These are phyloP conservation scores for Stephanodiscus triporus DNA, from an alignment of 108 stramenopile genomes.

Conservation along the genomic window DNA sequence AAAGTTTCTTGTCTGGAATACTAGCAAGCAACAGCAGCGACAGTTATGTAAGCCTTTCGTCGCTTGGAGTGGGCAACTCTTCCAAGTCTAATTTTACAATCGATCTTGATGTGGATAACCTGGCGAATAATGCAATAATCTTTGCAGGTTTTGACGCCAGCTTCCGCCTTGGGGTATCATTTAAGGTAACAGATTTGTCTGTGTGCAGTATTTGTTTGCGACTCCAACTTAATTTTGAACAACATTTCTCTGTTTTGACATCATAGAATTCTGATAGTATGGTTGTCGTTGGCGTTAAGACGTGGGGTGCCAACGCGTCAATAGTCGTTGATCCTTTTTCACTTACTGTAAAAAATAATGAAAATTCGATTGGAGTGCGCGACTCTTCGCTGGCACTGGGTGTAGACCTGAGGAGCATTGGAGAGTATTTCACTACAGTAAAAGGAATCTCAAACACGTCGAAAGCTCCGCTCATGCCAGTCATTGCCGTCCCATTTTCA, in stretches of 20 bases:
- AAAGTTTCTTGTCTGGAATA: slow-evolving; percentile 1
- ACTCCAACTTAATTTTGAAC: background rate
- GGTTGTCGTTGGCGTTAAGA: background rate
- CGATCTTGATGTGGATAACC: background rate
- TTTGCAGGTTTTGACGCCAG: slow-evolving; percentile 28
- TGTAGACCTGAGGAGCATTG: slow-evolving; percentile 22
- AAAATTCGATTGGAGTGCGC: background rate
- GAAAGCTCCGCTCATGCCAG: slow-evolving; percentile 7
- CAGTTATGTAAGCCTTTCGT: background rate
- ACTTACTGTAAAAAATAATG: background rate
- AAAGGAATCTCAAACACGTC: background rate
- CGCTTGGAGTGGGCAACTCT: slow-evolving; percentile 2
- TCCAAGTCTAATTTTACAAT: slow-evolving; percentile 1
- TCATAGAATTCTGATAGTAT: slow-evolving; percentile 1
- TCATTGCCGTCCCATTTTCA: slow-evolving; percentile 13
- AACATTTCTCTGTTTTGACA: background rate
- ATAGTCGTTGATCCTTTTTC: slow-evolving; percentile 27
- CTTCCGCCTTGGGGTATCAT: slow-evolving; percentile 16
- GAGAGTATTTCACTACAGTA: slow-evolving; percentile 21
- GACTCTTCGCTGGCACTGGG: slow-evolving; percentile 22
- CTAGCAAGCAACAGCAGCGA: background rate
- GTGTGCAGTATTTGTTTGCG: background rate
- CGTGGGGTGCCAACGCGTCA: slow-evolving; percentile 14
- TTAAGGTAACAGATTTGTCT: background rate
- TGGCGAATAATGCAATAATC: slow-evolving; percentile 10